Evolutionary conservation across 2,329 filamentous ascomycete species (phyloP), one percentile per base, ranked within the genome.

Genomic region (Bipolaris bicolor): DNA sequence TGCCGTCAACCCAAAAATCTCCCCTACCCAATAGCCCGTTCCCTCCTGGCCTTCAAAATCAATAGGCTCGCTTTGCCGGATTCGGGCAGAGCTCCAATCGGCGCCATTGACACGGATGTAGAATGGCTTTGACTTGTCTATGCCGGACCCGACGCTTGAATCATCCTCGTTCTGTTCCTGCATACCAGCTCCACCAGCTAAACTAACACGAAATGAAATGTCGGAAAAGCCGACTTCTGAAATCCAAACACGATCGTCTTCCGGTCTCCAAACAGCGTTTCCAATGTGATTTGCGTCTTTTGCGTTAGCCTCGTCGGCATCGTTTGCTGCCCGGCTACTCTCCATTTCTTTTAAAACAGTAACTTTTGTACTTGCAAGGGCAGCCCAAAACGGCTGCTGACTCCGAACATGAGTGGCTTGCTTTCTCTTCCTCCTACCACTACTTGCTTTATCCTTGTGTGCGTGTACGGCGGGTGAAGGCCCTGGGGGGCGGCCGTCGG

Each of bases 331-430:
- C 74, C 90, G 88, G 64, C 90, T 94, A 74, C 96, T 86, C 78
- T 83, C 81, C 75, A 82, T 84, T 80, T 78, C 93, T 80, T 96
- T 95, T 72, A 96, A 88, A 79, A 97, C 92, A 68, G 95, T 94
- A 74, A 97, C 93, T 83, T 97, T 97, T 72, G 93, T 97, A 79
- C 92, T 97, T 49, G 93, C 93, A 67, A 97, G 85, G 46, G 93
- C 93, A 63, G 93, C 92, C 93, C 93, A 97, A 64, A 97, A 86
- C 47, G 93, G 93, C 79, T 97, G 93, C 72, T 92, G 88, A 75
- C 92, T 91, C 76, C 93, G 85, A 65, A 96, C 92, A 77, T 95
- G 91, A 57, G 92, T 92, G 72, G 91, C 94, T 78, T 96, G 92
- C 79, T 95, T 94, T 79, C 90, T 87, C 79, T 91, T 90, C 80